Evolutionary conservation across 2,329 filamentous ascomycete genomes (phyloP).

Genomic region (Hansfordia pulvinata): DNA sequence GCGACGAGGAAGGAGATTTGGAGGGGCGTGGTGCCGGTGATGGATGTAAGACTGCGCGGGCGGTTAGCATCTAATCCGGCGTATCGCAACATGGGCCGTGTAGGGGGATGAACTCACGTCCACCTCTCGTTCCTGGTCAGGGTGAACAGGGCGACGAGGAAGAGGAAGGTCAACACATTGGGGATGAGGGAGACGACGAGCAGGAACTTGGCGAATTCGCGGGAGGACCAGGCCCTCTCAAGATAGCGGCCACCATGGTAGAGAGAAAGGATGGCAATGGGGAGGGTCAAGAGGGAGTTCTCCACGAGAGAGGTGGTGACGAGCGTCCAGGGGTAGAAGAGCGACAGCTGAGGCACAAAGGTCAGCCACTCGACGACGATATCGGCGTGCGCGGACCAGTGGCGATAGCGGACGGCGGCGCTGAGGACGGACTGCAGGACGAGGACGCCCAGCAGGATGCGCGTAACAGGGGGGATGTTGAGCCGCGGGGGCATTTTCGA

Average conservation of each 20-base stretch:
- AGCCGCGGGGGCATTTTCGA: too few relatives aligned
- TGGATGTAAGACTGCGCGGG: slow-evolving; percentile 54
- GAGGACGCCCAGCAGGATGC: slow-evolving; percentile 63
- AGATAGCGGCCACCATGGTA: slow-evolving; percentile 92
- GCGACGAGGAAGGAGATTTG: slow-evolving; percentile 92
- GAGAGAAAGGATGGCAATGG: slow-evolving; percentile 63
- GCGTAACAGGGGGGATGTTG: slow-evolving; percentile 86
- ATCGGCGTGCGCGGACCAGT: slow-evolving; percentile 48
- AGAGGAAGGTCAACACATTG: slow-evolving; percentile 60
- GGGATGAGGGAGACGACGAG: slow-evolving; percentile 65
- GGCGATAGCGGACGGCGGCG: slow-evolving; percentile 60
- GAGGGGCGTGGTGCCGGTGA: slow-evolving; percentile 78
- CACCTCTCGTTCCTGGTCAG: slow-evolving; percentile 53
- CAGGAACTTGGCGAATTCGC: slow-evolving; percentile 84
- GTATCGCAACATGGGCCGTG: background rate
- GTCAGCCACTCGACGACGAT: slow-evolving; percentile 77
- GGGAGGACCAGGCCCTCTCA: slow-evolving; percentile 88
- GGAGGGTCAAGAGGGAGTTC: slow-evolving; percentile 78
- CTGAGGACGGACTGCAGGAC: slow-evolving; percentile 71
- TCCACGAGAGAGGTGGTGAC: slow-evolving; percentile 79
- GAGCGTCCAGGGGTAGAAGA: slow-evolving; percentile 90
- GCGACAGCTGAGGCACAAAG: slow-evolving; percentile 68
- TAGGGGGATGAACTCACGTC: slow-evolving; percentile 40
- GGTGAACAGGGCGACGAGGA: slow-evolving; percentile 62
- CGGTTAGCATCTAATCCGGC: slow-evolving; percentile 7